Base-by-base conservation (phyloP, 768 basidiomycete species). In the Termitomyces sp. region DNA sequence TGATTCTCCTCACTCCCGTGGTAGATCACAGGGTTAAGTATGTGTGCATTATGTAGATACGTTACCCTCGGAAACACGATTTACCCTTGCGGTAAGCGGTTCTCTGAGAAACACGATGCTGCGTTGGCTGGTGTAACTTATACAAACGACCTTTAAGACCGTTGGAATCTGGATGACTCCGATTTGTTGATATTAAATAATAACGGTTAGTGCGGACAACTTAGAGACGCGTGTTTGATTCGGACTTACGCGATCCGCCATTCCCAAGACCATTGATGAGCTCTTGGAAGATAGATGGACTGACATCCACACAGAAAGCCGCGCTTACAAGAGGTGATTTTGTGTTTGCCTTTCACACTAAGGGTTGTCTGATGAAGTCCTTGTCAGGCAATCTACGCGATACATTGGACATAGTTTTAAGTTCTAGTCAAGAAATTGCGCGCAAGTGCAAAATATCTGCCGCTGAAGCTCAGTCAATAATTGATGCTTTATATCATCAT, bases 361-460 rank as follows among this genome's bases (percentile, higher is more conserved):
- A 18, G 30, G 44, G n/a, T 52, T 30, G 8, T 32, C 50, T 42
- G 14, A 57, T 54, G 30, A 45, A 30, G 18, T 52, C 33, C 32
- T 30, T 5, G 30, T 32, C 64, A 88, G 87, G 81, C 48, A 79
- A 79, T 57, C 69, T 87, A 58, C 68, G 63, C 49, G 77, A 76
- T 32, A 54, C 79, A 9, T 67, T 74, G 32, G 84, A 88, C 53
- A 67, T 89, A 30, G 61, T 89, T 18, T 65, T 87, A 40, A 71
- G 70, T 7, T 67, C 79, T 0, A 69, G 78, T 5, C 73, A 75
- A 61, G 86, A 87, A 39, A 68, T 88, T 40, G 80, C 84, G 1
- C 80, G 78, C 51, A 79, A 76, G 64, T 85, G 88, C 67, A 81
- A 70, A 64, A 74, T 83, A 16, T 70, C 83, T 12, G 75, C 74